Conservation (phyloP, 2,329 filamentous ascomycete genomes). For the Tolypocladium sp. region DNA sequence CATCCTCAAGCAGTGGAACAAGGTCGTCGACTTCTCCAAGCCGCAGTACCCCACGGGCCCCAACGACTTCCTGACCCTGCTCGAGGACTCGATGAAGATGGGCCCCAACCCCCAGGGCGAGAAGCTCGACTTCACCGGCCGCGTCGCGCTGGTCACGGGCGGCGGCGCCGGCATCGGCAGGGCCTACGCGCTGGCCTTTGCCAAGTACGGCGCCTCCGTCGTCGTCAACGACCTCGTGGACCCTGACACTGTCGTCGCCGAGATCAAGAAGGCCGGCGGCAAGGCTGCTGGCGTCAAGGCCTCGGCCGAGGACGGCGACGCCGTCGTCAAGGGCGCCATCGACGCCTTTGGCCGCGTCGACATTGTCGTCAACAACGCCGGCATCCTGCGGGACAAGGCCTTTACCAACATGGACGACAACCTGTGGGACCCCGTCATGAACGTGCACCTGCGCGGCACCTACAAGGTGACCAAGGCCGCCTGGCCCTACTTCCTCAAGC, state of each 20-base stretch:
- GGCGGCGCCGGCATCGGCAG: conserved; percentile 87
- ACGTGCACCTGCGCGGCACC: conserved; percentile 87
- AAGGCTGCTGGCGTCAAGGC: conserved; percentile 90
- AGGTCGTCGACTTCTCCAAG: conserved; percentile 74
- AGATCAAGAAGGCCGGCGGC: conserved; percentile 84
- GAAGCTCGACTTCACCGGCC: conserved; percentile 72
- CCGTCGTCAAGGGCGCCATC: conserved; percentile 85
- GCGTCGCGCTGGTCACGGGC: conserved; percentile 80
- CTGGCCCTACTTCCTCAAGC: conserved; percentile 95
- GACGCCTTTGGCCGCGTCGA: conserved; percentile 91
- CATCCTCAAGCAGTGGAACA: conserved; percentile 80
- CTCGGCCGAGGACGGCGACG: conserved; percentile 85
- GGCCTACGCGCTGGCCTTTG: conserved; percentile 80
- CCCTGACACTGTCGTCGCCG: conserved; percentile 81
- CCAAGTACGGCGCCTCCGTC: conserved; percentile 71
- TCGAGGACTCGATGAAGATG: conserved; percentile 76
- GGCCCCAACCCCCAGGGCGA: conserved; percentile 62
- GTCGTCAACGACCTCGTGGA: conserved; percentile 96
- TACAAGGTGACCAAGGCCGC: conserved; percentile 97
- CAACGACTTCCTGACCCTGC: conserved; percentile 78
- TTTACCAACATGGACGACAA: conserved; percentile 96
- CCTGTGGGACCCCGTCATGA: conserved; percentile 85
- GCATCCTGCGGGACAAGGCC: conserved; percentile 95
- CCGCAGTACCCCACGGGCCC: conserved; percentile 76
- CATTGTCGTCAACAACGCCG: conserved; percentile 95